Base-by-base conservation (phyloP, 2,329 filamentous ascomycete species). In the Cercospora brassicicola region DNA sequence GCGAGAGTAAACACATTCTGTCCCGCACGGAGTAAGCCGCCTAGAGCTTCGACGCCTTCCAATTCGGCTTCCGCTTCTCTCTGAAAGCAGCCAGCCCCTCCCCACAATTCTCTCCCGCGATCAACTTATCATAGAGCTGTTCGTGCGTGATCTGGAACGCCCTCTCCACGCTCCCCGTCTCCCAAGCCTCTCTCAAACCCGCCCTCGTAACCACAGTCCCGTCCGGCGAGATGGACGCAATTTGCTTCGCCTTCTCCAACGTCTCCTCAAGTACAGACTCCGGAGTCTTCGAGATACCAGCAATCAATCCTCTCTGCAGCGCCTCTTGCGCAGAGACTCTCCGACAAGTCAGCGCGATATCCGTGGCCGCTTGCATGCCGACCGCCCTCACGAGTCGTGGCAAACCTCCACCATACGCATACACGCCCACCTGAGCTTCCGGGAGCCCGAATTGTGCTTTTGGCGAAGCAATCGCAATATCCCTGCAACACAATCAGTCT, bases 361-460 rank as follows among this genome's bases (percentile, higher is more conserved):
- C 84, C 15, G 80, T 81, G 3, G 83, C 83, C 10, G 82, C 76
- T 59, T 84, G 84, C 67, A 85, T 75, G 23, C 84, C 82, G 26
- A 82, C 76, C 15, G 77, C 85, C 39, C 83, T 81, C 3, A 85
- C 82, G 7, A 86, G 78, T 20, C 84, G 81, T 2, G 84, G 81
- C 8, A 86, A 78, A 8, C 83, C 84, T 3, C 85, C 85, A 0
- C 83, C 85, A 6, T 79, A 84, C 0, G 85, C 83, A 36, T 82
- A 85, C 55, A 87, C 81, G 30, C 85, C 84, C 20, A 84, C 81
- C 45, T 82, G 80, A 2, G 82, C 84, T 76, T 87, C 85, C 8
- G 85, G 84, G 4, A 87, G 78, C 1, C 80, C 82, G 66, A 87
- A 86, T 1, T 77, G 81, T 4, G 85, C 84, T 4, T 77, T 80